These are phyloP conservation scores for Drechmeria coniospora DNA, from an alignment of 2,329 filamentous ascomycete genomes.

Conservation along the genomic window DNA sequence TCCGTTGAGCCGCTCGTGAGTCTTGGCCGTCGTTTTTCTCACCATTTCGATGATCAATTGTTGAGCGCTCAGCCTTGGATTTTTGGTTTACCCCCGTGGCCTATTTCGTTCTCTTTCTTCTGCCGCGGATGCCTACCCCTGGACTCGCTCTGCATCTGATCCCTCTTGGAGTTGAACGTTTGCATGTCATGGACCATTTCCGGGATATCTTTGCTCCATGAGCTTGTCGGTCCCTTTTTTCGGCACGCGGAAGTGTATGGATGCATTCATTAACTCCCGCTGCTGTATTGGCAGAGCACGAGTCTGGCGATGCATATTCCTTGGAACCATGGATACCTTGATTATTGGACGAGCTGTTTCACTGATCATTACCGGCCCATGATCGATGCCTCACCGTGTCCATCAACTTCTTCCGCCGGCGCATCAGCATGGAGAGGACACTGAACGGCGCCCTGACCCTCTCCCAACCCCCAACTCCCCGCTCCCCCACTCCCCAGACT, in stretches of 20 bases:
- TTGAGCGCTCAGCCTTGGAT: constrained; percentile 11
- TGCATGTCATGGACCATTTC: constrained; percentile 12
- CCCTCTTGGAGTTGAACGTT: constrained; percentile 13
- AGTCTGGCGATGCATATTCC: too few species aligned
- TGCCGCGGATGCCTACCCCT: constrained; percentile 10
- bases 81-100: constrained; percentile 12
- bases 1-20: constrained; percentile 8
- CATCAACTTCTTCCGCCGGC: too few species aligned
- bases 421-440: too few species aligned
- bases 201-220: constrained; percentile 13
- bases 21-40: constrained; percentile 16
- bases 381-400: too few species aligned
- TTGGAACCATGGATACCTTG: too few species aligned
- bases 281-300: constrained; percentile 1
- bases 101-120: constrained; percentile 8
- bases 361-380: too few species aligned
- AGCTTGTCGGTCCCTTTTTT: constrained; percentile 6
- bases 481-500: too few species aligned
- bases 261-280: constrained; percentile 3
- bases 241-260: constrained; percentile 4
- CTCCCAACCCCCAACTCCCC: too few species aligned
- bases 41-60: constrained; percentile 13
- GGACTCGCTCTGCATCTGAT: constrained; percentile 11
- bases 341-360: too few species aligned
- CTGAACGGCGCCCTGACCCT: too few species aligned